A percentile compares a stretch with the other conserved stretches of the same genome.
These are phyloP conservation scores for Endothia cerciana DNA, from an alignment of 2,329 filamentous ascomycete genomes.

Conservation along the genomic window DNA sequence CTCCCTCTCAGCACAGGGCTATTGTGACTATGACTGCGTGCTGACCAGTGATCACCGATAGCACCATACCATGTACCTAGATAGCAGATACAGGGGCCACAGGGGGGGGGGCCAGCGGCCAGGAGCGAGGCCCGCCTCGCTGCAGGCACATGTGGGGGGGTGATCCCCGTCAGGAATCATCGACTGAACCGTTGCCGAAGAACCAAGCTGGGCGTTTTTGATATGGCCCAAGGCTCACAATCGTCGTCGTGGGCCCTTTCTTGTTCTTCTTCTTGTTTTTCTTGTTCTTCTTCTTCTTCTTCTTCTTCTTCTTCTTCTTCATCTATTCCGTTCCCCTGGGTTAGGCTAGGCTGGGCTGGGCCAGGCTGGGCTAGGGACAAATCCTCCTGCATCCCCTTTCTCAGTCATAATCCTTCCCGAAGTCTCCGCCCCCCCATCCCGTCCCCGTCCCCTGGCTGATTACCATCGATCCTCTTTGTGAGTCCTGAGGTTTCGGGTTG, in stretches of 20 bases:
- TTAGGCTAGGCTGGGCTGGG: not conserved
- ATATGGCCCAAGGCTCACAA: not conserved
- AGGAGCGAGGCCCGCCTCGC: not conserved
- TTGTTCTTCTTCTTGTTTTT: not conserved
- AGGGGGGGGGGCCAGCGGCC: no score
- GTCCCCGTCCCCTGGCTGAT: not conserved
- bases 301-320: not conserved
- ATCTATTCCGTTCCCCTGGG: not conserved
- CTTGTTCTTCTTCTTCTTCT: not conserved
- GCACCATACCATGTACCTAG: no score
- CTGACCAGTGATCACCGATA: no score
- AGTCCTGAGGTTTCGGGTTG: not conserved
- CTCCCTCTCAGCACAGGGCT: no score
- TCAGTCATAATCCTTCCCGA: slow-evolving; percentile 6
- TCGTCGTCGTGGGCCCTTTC: not conserved
- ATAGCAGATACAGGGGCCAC: no score
- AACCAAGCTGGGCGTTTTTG: no score
- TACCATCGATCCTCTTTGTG: not conserved
- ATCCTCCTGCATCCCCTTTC: slow-evolving; percentile 2
- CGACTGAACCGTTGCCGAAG: no score
- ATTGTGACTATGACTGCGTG: no score
- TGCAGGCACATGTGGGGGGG: not conserved
- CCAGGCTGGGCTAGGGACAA: no score
- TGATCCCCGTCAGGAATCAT: not conserved
- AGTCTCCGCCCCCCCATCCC: slow-evolving; percentile 1